Percentiles rank a stretch among this genome's conserved stretches.
Evolutionary conservation across 2,329 filamentous ascomycete species (phyloP).

Genomic region (Dendryphion nanum): DNA sequence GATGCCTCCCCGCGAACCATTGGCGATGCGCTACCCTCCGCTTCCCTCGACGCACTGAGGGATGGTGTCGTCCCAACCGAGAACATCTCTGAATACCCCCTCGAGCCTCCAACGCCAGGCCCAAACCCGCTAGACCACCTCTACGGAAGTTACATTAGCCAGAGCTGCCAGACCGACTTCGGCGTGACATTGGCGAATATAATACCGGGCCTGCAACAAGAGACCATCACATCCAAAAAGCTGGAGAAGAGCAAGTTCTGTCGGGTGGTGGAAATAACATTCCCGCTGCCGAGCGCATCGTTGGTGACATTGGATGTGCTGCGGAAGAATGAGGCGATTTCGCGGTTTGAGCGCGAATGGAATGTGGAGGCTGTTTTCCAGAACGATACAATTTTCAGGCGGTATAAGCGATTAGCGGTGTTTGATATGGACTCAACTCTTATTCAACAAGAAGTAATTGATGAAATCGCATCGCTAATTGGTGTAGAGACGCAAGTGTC

Average conservation of each 20-base stretch:
- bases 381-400: constrained; percentile 68
- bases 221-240: constrained; percentile 48
- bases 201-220: constrained; percentile 49
- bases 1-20: constrained; percentile 43
- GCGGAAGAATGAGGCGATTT: constrained; percentile 77
- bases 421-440: constrained; percentile 99
- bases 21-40: constrained; percentile 28
- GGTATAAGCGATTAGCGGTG: constrained; percentile 81
- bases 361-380: constrained; percentile 83
- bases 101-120: constrained; percentile 54
- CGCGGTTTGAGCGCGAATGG: constrained; percentile 81
- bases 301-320: constrained; percentile 61
- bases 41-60: constrained; percentile 32
- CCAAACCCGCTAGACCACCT: constrained; percentile 56
- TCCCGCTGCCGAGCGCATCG: constrained; percentile 56
- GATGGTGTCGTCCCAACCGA: constrained; percentile 52
- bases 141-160: constrained; percentile 55
- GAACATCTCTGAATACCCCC: constrained; percentile 53
- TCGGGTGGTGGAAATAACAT: constrained; percentile 64
- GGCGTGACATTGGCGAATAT: constrained; percentile 51
- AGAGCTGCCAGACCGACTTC: constrained; percentile 57
- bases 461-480: constrained; percentile 83
- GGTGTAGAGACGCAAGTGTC: constrained; percentile 81
- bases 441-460: constrained; percentile 96
- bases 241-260: constrained; percentile 62